Evolutionary conservation across 768 basidiomycete genomes (phyloP).

Genomic region (Filobasidium floriforme): DNA sequence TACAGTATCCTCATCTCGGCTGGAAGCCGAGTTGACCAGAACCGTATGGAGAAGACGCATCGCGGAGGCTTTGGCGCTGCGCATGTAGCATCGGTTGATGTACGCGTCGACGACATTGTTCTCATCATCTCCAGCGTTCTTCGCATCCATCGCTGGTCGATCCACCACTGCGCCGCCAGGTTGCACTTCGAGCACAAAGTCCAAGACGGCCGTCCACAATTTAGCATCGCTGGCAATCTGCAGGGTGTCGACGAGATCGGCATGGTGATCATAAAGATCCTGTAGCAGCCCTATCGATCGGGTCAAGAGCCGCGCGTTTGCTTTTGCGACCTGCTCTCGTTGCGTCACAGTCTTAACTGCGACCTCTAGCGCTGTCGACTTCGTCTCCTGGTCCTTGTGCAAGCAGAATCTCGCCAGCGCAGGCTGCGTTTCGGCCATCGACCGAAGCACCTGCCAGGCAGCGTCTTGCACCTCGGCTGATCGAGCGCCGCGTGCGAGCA

Average conservation of each 20-base stretch:
- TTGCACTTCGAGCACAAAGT: slow-evolving; percentile 13
- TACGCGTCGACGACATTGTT: background rate
- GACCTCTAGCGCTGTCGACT: background rate
- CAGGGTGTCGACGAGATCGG: background rate
- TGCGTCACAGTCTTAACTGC: background rate
- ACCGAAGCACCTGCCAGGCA: background rate
- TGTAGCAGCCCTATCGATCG: background rate
- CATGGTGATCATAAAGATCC: background rate
- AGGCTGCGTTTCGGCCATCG: background rate
- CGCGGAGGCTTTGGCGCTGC: slow-evolving; percentile 4
- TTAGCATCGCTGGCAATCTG: background rate
- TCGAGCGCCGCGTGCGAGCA: background rate
- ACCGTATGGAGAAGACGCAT: slow-evolving; percentile 7
- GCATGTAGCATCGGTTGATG: slow-evolving; percentile 9
- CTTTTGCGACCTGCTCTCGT: background rate
- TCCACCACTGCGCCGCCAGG: slow-evolving; percentile 4
- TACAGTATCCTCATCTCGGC: background rate
- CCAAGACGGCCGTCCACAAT: slow-evolving; percentile 7
- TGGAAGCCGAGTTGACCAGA: background rate
- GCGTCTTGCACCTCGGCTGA: background rate
- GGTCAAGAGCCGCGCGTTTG: background rate
- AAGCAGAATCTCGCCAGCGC: slow-evolving; percentile 2
- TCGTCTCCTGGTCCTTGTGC: background rate
- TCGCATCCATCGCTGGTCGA: background rate
- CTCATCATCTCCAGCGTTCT: slow-evolving; percentile 9